Evolutionary conservation across 371 early-diverging fungal species (phyloP).

Genomic region (Cokeromyces recurvatus): DNA sequence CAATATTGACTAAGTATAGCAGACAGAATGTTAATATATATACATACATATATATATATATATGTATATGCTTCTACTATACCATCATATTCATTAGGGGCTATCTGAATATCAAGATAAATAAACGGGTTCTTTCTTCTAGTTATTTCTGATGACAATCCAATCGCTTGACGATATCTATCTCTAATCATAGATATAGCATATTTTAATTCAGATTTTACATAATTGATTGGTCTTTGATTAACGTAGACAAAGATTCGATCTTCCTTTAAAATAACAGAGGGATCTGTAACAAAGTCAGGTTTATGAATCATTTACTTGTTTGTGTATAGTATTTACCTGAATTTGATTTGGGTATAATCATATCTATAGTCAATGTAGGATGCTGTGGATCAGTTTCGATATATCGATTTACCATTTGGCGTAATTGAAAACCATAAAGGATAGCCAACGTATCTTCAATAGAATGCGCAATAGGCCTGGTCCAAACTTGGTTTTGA

Average conservation of each 20-base stretch:
- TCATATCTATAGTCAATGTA: constrained; percentile 14
- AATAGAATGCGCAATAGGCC: constrained; percentile 16
- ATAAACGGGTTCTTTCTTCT: constrained; percentile 31
- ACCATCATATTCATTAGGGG: constrained; percentile 35
- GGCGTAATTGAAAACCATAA: constrained; percentile 17
- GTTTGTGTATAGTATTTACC: constrained; percentile 10
- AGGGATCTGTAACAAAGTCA: constrained; percentile 18
- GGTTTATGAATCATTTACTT: background rate
- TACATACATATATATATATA: too few species aligned
- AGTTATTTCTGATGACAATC: background rate
- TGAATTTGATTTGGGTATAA: constrained; percentile 25
- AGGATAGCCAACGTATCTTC: constrained; percentile 13
- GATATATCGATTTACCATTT: constrained; percentile 16
- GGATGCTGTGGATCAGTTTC: constrained; percentile 12
- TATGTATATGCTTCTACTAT: too few species aligned
- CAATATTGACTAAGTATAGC: constrained; percentile 34
- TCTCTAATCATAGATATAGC: constrained; percentile 15
- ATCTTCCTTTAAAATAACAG: constrained; percentile 28
- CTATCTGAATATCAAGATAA: constrained; percentile 27
- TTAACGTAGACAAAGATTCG: constrained; percentile 37
- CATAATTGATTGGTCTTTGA: constrained; percentile 31
- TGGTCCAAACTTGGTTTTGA: constrained; percentile 17
- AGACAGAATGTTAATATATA: background rate
- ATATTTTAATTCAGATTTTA: constrained; percentile 34
- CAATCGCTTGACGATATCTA: constrained; percentile 19